Conservation (phyloP, 75 land plant genomes). For the Adiantum capillusveneris region DNA sequence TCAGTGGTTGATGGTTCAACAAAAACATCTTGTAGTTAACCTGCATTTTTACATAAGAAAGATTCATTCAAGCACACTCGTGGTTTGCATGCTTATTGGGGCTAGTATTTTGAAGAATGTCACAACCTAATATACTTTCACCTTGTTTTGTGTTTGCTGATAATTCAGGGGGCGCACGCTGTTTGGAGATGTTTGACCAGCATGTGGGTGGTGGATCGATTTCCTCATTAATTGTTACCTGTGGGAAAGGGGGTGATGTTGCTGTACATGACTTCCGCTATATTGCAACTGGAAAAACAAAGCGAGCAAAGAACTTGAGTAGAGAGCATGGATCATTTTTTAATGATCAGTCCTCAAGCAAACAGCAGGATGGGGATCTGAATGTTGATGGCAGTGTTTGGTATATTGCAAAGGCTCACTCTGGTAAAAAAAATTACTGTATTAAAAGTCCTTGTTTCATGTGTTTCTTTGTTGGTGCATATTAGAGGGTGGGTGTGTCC, state of each 20-base stretch:
- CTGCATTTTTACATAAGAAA: too few species aligned
- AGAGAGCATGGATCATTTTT: constrained; percentile 18
- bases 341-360: constrained; percentile 3
- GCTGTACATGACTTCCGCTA: constrained; percentile 91
- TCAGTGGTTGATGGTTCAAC: too few species aligned
- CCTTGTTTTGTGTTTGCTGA: too few species aligned
- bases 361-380: constrained; percentile 30
- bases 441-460: too few species aligned
- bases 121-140: too few species aligned
- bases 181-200: constrained; percentile 68
- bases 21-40: too few species aligned
- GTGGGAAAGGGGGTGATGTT: constrained; percentile 89
- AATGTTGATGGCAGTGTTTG: constrained; percentile 72
- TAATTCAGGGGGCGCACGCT: constrained; percentile 80
- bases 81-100: too few species aligned
- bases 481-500: too few species aligned
- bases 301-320: constrained; percentile 33
- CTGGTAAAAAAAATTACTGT: too few species aligned
- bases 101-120: too few species aligned
- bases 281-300: constrained; percentile 59
- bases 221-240: constrained; percentile 89
- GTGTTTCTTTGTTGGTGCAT: too few species aligned
- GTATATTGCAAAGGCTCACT: constrained; percentile 89
- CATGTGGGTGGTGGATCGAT: constrained; percentile 72
- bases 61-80: too few species aligned